Percentiles rank a stretch among this genome's conserved stretches.
These are phyloP conservation scores for Cucurbita pepo DNA, from an alignment of 306 rosid species.

Conservation along the genomic window DNA sequence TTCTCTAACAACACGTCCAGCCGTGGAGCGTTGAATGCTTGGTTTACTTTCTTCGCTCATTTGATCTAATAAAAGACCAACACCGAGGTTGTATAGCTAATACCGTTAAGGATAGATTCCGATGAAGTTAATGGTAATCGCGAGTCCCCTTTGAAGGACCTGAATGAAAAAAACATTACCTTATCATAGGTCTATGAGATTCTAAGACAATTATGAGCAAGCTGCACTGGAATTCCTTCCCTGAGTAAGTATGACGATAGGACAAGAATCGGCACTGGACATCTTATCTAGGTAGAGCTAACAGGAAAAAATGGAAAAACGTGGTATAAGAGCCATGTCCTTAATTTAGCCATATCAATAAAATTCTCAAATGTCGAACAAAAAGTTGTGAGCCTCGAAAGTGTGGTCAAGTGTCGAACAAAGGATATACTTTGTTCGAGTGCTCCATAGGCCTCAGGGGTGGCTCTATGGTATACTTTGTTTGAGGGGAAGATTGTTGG, in stretches of 20 bases:
- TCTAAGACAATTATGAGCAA: conserved; percentile 87
- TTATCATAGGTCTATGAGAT: conserved; percentile 47
- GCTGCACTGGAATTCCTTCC: conserved; percentile 92
- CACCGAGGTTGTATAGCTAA: background rate
- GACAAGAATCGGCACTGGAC: background rate
- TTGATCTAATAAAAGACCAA: background rate
- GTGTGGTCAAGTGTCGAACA: no score
- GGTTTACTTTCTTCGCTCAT: background rate
- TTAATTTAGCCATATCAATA: no score
- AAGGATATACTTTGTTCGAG: no score
- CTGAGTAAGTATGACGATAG: conserved; percentile 15
- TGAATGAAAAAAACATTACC: conserved; percentile 17
- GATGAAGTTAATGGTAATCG: background rate
- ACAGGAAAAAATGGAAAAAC: background rate
- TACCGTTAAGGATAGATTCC: background rate
- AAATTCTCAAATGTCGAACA: no score
- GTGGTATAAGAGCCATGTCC: no score
- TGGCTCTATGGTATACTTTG: no score
- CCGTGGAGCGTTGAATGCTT: background rate
- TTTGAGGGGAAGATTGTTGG: no score
- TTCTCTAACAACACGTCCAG: background rate
- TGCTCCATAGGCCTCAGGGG: no score
- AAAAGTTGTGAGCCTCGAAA: no score
- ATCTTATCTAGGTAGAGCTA: background rate
- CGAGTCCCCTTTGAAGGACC: background rate